A percentile compares a stretch with the other conserved stretches of the same genome.
phyloP scores from a whole-genome alignment of 495 filamentous ascomycete species.

The Penicillium bialowiezense region DNA sequence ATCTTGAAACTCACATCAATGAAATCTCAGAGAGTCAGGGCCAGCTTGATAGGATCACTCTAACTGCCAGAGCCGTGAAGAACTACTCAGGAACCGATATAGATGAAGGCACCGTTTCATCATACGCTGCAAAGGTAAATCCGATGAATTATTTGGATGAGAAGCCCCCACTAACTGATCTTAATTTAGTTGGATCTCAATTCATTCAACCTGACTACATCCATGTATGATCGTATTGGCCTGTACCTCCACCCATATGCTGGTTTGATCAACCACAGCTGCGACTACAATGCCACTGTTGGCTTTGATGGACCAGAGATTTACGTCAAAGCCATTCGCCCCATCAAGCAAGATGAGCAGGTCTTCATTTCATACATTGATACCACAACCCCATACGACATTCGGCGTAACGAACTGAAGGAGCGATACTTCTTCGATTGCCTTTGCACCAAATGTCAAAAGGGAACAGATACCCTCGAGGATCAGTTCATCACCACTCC shows the following conservation, averaged over 20 bases:
- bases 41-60: conserved; percentile 45
- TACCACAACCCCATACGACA: conserved; percentile 45
- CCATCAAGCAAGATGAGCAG: conserved; percentile 55
- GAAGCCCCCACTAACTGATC: no score
- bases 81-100: conserved; percentile 47
- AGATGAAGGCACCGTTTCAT: conserved; percentile 34
- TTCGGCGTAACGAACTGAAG: conserved; percentile 50
- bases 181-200: conserved; percentile 50
- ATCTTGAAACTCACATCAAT: conserved; percentile 47
- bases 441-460: conserved; percentile 52
- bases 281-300: conserved; percentile 63
- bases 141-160: no score
- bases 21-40: conserved; percentile 37
- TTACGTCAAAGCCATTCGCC: conserved; percentile 42
- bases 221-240: conserved; percentile 58
- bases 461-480: conserved; percentile 24
- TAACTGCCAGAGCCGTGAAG: conserved; percentile 54
- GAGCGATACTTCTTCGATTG: conserved; percentile 67
- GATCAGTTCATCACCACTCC: conserved; percentile 9
- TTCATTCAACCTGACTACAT: conserved; percentile 57
- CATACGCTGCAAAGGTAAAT: conserved; percentile 45
- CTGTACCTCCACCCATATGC: conserved; percentile 58
- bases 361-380: conserved; percentile 70
- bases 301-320: conserved; percentile 55
- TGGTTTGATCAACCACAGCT: conserved; percentile 66